Evolutionary conservation across 257 asterid species (phyloP).

Genomic region (Primulina tabacum): DNA sequence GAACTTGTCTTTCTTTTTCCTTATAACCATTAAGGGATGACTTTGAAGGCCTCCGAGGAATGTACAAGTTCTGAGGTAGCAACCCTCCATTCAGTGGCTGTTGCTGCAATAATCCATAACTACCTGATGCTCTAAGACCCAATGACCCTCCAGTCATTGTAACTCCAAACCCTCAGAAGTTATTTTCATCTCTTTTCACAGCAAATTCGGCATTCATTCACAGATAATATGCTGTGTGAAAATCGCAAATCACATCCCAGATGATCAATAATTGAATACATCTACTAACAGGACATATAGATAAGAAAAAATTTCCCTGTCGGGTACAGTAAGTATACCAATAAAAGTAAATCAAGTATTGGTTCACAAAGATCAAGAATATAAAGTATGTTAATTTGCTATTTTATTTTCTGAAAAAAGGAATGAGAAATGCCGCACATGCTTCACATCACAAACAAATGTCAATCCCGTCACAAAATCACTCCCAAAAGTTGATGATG

Average conservation of each 20-base stretch:
- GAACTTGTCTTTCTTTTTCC: slow-evolving; percentile 64
- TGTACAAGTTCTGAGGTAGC: slow-evolving; percentile 36
- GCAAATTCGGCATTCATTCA: slow-evolving; percentile 53
- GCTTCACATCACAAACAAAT: slow-evolving; percentile 25
- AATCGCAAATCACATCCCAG: slow-evolving; percentile 20
- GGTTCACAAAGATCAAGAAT: not conserved
- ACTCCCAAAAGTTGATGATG: slow-evolving; percentile 24
- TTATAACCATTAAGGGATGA: slow-evolving; percentile 46
- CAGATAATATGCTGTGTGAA: slow-evolving; percentile 28
- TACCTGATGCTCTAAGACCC: slow-evolving; percentile 66
- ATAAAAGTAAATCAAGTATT: not conserved
- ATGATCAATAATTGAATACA: slow-evolving; percentile 24
- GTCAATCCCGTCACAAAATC: slow-evolving; percentile 29
- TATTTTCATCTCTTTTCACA: slow-evolving; percentile 66
- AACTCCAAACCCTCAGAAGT: slow-evolving; percentile 52
- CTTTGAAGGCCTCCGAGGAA: slow-evolving; percentile 64
- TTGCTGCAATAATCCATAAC: slow-evolving; percentile 75
- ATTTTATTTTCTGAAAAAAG: slow-evolving; percentile 17
- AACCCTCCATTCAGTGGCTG: slow-evolving; percentile 66
- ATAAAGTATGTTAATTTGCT: not conserved
- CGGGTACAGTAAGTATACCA: not conserved
- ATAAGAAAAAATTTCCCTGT: not conserved
- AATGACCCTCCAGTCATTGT: slow-evolving; percentile 88
- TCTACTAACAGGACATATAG: not conserved
- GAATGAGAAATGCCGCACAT: slow-evolving; percentile 13